Percentiles rank a stretch among this genome's conserved stretches.
These are phyloP conservation scores for Lachnellula suecica DNA, from an alignment of 2,329 filamentous ascomycete genomes.

Conservation along the genomic window DNA sequence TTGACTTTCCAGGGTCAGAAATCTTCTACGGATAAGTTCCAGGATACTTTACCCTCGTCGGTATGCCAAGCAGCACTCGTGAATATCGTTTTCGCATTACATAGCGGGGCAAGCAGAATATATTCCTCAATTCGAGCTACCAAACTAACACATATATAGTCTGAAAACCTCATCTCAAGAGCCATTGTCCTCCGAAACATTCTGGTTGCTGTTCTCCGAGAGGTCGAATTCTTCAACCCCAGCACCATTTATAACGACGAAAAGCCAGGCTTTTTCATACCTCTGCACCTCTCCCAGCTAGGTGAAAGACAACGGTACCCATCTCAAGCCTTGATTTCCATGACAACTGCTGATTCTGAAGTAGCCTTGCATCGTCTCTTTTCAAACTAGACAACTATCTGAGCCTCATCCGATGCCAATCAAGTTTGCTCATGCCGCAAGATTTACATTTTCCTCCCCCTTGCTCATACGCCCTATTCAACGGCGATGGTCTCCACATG, in stretches of 20 bases:
- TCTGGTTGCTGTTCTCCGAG: slow-evolving; percentile 35
- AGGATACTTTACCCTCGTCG: slow-evolving; percentile 15
- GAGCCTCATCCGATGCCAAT: slow-evolving; percentile 33
- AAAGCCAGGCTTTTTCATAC: slow-evolving; percentile 38
- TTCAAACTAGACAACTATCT: slow-evolving; percentile 42
- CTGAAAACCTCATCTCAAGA: slow-evolving; percentile 32
- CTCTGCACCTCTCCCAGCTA: slow-evolving; percentile 32
- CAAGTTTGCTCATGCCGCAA: slow-evolving; percentile 34
- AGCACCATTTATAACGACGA: slow-evolving; percentile 37
- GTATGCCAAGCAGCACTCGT: slow-evolving; percentile 37
- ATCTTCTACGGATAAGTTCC: slow-evolving; percentile 31
- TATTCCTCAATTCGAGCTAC: neutral
- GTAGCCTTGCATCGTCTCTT: slow-evolving; percentile 35
- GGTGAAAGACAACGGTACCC: slow-evolving; percentile 37
- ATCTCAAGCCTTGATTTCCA: neutral
- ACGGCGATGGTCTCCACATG: slow-evolving; percentile 37
- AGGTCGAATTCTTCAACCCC: slow-evolving; percentile 37
- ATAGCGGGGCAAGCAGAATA: slow-evolving; percentile 18
- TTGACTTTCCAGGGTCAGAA: slow-evolving; percentile 17
- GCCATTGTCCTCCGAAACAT: slow-evolving; percentile 36
- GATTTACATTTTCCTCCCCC: slow-evolving; percentile 38
- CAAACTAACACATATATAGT: slow-evolving; percentile 26
- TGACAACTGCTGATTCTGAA: slow-evolving; percentile 1
- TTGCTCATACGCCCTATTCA: slow-evolving; percentile 37
- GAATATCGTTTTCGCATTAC: slow-evolving; percentile 40